Evolutionary conservation across 805 yeast species (phyloP).

Genomic region (Metschnikowia amazonensis): DNA sequence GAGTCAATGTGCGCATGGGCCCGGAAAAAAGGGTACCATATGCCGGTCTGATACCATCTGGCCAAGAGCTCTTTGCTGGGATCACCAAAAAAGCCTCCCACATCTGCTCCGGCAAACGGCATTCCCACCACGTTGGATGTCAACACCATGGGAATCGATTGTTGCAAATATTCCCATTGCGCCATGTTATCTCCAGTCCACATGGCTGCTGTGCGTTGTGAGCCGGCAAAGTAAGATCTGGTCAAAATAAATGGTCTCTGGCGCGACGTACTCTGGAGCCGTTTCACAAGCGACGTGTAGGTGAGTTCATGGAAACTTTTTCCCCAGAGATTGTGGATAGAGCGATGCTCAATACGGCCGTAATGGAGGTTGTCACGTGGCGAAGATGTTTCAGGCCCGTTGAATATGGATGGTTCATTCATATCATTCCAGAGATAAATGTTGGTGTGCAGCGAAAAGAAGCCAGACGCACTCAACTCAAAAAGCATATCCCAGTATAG

Average conservation of each 20-base stretch:
- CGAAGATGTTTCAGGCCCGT: conserved; percentile 90
- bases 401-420: conserved; percentile 95
- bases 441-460: conserved; percentile 52
- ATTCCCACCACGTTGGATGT: conserved; percentile 78
- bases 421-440: conserved; percentile 93
- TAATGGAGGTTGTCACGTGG: conserved; percentile 77
- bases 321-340: conserved; percentile 85
- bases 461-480: conserved; percentile 31
- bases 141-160: conserved; percentile 83
- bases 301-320: conserved; percentile 78
- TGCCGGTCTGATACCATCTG: conserved; percentile 95
- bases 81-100: conserved; percentile 93
- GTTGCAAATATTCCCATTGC: conserved; percentile 79
- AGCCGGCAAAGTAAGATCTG: conserved; percentile 83
- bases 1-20: conserved; percentile 97
- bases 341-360: conserved; percentile 86
- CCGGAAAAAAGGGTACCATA: conserved; percentile 94
- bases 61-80: conserved; percentile 77
- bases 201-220: conserved; percentile 86
- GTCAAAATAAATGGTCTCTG: conserved; percentile 85
- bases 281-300: conserved; percentile 53
- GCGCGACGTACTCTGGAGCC: conserved; percentile 44
- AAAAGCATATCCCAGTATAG: conserved; percentile 58
- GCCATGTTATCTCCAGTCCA: conserved; percentile 99
- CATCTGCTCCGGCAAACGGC: conserved; percentile 95